Conservation (phyloP, 192 early-diverging fungal species). For the Gryganskiella cystojenkinii region DNA sequence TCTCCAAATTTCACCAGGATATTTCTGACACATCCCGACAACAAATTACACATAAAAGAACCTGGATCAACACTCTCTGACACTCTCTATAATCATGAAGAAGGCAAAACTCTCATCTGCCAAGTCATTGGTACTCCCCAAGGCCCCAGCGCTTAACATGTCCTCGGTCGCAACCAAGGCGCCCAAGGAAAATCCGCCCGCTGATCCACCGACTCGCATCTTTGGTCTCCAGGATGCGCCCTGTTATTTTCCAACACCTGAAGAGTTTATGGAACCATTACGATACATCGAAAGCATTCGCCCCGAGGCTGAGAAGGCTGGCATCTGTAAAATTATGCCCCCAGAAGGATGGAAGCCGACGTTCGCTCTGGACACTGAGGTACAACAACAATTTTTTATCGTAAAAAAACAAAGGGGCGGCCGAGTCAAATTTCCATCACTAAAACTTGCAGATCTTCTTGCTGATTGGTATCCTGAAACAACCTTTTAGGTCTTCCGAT, state of each 20-base stretch:
- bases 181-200: conserved; percentile 15
- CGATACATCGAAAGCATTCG: conserved; percentile 88
- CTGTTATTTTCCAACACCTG: conserved; percentile 79
- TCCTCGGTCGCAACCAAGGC: conserved; percentile 33
- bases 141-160: conserved; percentile 34
- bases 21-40: neutral
- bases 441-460: neutral
- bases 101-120: conserved; percentile 13
- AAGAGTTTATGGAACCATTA: conserved; percentile 90
- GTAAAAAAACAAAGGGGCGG: neutral
- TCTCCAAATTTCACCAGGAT: neutral
- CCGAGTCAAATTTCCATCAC: neutral
- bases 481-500: conserved; percentile 78
- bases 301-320: conserved; percentile 76
- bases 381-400: conserved; percentile 15
- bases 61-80: too few relatives aligned
- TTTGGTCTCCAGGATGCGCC: conserved; percentile 85
- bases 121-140: conserved; percentile 4
- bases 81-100: conserved; percentile 25
- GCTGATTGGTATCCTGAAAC: neutral
- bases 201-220: conserved; percentile 46
- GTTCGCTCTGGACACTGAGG: conserved; percentile 85
- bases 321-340: conserved; percentile 94
- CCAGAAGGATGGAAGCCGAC: conserved; percentile 86
- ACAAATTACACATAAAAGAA: too few relatives aligned